Evolutionary conservation across 2,329 filamentous ascomycete genomes (phyloP), one percentile per base, ranked within the genome.

Genomic region (Coleophoma cylindrospora): DNA sequence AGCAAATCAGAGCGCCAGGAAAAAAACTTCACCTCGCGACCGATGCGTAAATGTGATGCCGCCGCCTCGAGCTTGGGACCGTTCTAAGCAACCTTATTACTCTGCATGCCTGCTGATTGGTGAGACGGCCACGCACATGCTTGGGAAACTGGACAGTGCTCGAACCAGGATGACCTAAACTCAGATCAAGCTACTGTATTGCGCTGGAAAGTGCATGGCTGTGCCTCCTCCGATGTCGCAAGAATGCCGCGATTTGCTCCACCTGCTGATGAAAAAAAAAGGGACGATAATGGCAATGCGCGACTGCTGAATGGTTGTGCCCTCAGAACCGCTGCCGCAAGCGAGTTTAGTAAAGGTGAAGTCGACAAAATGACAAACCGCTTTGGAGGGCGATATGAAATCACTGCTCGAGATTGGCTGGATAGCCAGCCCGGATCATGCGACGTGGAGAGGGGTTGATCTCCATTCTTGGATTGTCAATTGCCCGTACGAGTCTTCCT

Each of bases 361-460:
- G 41, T 44, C 22, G 41, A 27, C 17, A 44, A 44, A 44, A 44
- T 44, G 41, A 44, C 41, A 44, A 44, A 44, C 41, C 32, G 21
- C 14, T 33, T 43, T 27, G 12, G 13, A 14, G 14, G 3, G 14
- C 14, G 40, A 43, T 43, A 43, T 43, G 40, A 43, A 44, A 44
- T 32, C 11, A 21, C n/a, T 6, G 12, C 10, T 33, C n/a, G 12
- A 44, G 41, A 44, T 44, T 44, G 41, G 41, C 27, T 27, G 27
- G 27, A 27, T 27, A 27, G 27, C 3, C 27, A 3, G 9, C 27
- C 19, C 17, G n/a, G 19, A 33, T 44, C 32, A 15, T 9, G 21
- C 15, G 9, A 43, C 40, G 14, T n/a, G 9, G 40, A n/a, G 21
- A 43, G 40, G 17, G 15, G 40, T 21, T 27, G 27, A 27, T 6